Conservation (phyloP, 208 protist species). For the Naegleria fowleri region DNA sequence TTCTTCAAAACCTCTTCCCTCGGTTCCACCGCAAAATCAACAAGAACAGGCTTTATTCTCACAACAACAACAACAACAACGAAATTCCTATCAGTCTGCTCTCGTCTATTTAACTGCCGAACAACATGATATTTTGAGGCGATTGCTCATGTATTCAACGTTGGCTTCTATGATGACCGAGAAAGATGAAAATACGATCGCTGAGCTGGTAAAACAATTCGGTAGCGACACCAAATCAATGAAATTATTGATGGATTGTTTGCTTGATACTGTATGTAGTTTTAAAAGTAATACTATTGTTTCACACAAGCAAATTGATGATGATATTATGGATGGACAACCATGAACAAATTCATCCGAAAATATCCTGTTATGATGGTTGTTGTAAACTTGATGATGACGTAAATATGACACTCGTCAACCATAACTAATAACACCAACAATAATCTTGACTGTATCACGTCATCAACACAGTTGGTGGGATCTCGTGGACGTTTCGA, state of each 20-base stretch:
- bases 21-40: too few species aligned
- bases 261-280: not conserved
- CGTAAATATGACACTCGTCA: not conserved
- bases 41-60: too few species aligned
- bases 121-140: constrained; percentile 1
- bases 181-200: not conserved
- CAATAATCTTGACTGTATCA: not conserved
- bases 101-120: not conserved
- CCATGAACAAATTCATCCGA: too few species aligned
- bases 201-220: not conserved
- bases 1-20: too few species aligned
- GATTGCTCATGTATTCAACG: not conserved
- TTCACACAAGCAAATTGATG: too few species aligned
- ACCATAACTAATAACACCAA: not conserved
- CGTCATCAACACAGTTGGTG: not conserved
- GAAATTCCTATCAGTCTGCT: not conserved
- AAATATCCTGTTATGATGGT: not conserved
- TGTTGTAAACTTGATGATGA: too few species aligned
- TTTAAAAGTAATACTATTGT: too few species aligned
- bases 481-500: not conserved
- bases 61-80: not conserved
- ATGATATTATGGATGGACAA: too few species aligned
- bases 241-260: constrained; percentile 17
- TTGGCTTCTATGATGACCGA: not conserved
- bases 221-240: not conserved